phyloP scores from a whole-genome alignment of 2,329 filamentous ascomycete species.

The Orbilia brochopaga region DNA sequence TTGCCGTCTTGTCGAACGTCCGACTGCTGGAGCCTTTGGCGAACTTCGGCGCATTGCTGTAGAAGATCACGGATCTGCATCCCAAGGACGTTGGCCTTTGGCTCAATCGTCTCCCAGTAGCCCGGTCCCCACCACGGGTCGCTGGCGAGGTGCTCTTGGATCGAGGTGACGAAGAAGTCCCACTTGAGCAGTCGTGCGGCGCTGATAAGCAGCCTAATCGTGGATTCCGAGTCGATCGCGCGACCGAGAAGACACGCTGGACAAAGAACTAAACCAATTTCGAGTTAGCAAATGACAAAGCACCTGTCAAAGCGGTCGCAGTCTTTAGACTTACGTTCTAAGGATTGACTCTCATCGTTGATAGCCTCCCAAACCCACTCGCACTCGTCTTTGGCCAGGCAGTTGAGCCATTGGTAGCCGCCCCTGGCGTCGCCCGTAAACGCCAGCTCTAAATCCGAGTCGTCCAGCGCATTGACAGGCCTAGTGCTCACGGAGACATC shows the following conservation, averaged over 20 bases:
- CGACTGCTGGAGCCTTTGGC: slow-evolving; percentile 26
- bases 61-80: slow-evolving; percentile 43
- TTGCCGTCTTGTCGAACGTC: slow-evolving; percentile 10
- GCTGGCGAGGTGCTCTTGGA: slow-evolving; percentile 40
- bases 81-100: slow-evolving; percentile 45
- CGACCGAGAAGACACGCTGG: slow-evolving; percentile 49
- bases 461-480: slow-evolving; percentile 24
- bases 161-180: slow-evolving; percentile 45
- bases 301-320: neutral
- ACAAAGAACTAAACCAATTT: slow-evolving; percentile 20
- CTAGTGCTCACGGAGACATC: neutral
- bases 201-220: slow-evolving; percentile 40
- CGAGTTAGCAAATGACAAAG: neutral
- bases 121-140: slow-evolving; percentile 48
- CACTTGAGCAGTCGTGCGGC: slow-evolving; percentile 44
- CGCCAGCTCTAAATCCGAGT: slow-evolving; percentile 59
- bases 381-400: slow-evolving; percentile 42
- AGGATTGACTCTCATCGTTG: slow-evolving; percentile 29
- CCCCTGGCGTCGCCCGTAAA: slow-evolving; percentile 41
- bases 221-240: slow-evolving; percentile 48
- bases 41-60: slow-evolving; percentile 36
- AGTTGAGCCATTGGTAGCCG: slow-evolving; percentile 46
- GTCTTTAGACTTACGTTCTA: slow-evolving; percentile 36
- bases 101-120: slow-evolving; percentile 51
- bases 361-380: slow-evolving; percentile 45